Evolutionary conservation across 1,284 basidiomycete species (phyloP), one percentile per base, ranked within the genome.

Genomic region (Trametes hirsuta): DNA sequence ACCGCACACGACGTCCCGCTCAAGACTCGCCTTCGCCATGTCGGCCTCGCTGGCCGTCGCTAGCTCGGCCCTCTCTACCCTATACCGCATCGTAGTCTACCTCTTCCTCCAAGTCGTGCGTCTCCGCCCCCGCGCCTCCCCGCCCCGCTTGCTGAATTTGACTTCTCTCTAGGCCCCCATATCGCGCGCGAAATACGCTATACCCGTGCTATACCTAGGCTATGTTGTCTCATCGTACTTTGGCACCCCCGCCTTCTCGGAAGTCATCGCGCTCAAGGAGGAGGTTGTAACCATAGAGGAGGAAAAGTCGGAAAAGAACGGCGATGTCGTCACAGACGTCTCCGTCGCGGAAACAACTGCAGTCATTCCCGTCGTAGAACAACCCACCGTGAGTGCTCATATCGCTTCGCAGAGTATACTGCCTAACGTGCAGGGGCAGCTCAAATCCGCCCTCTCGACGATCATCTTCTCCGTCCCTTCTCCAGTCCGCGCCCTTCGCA

Each of bases 381-480:
- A 61, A 6, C 45, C 51, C 12, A 59, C 62, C 18, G 64, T 59
- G 21, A 44, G 61, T 52, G 10, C 37, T 40, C 41, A 21, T 40
- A 15, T 4, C 12, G 39, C 11, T 9, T 37, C 41, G 30, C 5
- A 22, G 18, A 41, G 55, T 24, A 15, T 22, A 22, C 14, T 21
- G 10, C 22, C 42, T 53, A 14, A 51, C 36, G 21, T 25, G n/a
- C 15, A 25, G 34, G 18, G 22, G 25, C 53, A 64, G 62, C 56
- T 50, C 50, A 67, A 15, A 62, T 67, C 59, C n/a, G 57, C 61
- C 49, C 66, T 57, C 61, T 72, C 47, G 52, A 73, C 73, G 40
- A 44, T 82, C 53, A 34, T 81, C 6, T 75, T 84, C 58, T 81
- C 82, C 24, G 71, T 82, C 39, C 84, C 81, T 22, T 78, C 80